Evolutionary conservation across 768 basidiomycete genomes (phyloP).

Genomic region (Russula brevipes): DNA sequence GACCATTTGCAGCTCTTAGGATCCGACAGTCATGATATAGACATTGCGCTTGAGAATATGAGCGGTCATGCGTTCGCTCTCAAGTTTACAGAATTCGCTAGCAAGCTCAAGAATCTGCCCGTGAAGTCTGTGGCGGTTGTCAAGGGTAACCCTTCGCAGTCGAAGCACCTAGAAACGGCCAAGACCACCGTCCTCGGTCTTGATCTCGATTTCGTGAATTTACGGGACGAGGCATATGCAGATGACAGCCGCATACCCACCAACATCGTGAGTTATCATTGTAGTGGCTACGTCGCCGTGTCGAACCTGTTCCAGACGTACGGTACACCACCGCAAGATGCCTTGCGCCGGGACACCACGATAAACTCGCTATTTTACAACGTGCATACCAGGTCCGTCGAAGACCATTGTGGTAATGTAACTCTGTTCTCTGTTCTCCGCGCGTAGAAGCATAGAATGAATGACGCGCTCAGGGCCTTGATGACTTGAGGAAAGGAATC

Average conservation of each 20-base stretch:
- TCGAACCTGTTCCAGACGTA: conserved; percentile 52
- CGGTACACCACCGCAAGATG: conserved; percentile 90
- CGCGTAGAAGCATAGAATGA: not conserved
- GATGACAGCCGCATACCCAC: conserved; percentile 85
- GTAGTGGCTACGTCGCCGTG: not conserved
- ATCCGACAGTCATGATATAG: conserved; percentile 82
- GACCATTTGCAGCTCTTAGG: conserved; percentile 59
- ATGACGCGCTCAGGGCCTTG: conserved; percentile 53
- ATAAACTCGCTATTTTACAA: conserved; percentile 98
- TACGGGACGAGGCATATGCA: conserved; percentile 89
- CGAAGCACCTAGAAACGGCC: conserved; percentile 96
- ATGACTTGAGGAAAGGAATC: conserved; percentile 72
- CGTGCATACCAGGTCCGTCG: conserved; percentile 75
- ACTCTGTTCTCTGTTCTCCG: conserved; percentile 3
- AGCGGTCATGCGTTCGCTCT: conserved; percentile 89
- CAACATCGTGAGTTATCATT: conserved; percentile 53
- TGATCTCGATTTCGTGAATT: conserved; percentile 90
- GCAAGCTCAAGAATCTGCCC: conserved; percentile 44
- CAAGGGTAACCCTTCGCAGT: conserved; percentile 92
- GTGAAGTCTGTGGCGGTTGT: conserved; percentile 72
- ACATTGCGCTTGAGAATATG: conserved; percentile 83
- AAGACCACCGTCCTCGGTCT: conserved; percentile 72
- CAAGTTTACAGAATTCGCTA: conserved; percentile 61
- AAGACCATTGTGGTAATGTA: conserved; percentile 83
- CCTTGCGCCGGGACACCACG: conserved; percentile 84